Evolutionary conservation across 116 monocot genomes (phyloP).

Genomic region (Cymodocea nodosa): DNA sequence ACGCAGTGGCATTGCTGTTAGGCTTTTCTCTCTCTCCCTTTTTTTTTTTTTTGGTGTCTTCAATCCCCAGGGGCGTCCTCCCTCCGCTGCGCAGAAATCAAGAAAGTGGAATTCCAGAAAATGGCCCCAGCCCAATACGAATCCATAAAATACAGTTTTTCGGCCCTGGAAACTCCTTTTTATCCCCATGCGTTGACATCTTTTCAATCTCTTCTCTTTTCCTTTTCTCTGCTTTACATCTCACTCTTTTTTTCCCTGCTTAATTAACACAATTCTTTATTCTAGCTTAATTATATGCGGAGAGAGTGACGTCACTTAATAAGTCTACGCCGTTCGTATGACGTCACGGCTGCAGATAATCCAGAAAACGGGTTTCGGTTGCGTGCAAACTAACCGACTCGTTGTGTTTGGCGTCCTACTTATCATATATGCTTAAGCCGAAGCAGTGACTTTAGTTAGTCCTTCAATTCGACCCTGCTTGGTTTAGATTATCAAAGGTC

Average conservation of each 20-base stretch:
- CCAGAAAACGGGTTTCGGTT: too few relatives aligned
- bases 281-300: background rate
- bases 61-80: conserved; percentile 7
- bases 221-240: background rate
- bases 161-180: background rate
- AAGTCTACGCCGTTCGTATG: too few relatives aligned
- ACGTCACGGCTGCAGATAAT: too few relatives aligned
- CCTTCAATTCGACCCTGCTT: too few relatives aligned
- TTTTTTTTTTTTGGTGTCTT: background rate
- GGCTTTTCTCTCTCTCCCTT: too few relatives aligned
- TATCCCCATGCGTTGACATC: conserved; percentile 16
- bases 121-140: background rate
- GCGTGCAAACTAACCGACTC: too few relatives aligned
- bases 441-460: too few relatives aligned
- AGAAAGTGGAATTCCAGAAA: conserved; percentile 6
- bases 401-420: too few relatives aligned
- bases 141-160: conserved; percentile 2
- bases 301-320: background rate
- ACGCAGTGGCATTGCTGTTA: background rate
- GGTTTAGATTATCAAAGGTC: too few relatives aligned
- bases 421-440: too few relatives aligned
- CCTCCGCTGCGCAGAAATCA: conserved; percentile 1
- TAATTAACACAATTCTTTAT: background rate
- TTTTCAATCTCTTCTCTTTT: background rate
- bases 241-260: background rate